Evolutionary conservation across 2,329 filamentous ascomycete genomes (phyloP).

Genomic region (Microascus cirrosus): DNA sequence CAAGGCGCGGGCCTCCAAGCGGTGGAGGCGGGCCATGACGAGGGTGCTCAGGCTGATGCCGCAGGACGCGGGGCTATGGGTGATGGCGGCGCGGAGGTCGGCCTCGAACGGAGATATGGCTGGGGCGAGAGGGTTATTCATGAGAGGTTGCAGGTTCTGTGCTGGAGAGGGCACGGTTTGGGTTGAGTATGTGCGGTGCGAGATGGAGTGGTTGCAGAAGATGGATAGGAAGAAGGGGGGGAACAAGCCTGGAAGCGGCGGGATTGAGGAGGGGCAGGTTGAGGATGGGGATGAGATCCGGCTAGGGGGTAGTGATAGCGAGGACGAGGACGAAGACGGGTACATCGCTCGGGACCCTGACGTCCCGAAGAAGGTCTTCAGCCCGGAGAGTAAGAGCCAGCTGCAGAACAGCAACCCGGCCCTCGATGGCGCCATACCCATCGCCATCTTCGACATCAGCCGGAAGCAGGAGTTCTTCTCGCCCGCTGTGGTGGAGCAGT

Average conservation of each 20-base stretch:
- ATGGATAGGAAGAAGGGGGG: constrained; percentile 61
- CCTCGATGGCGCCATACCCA: constrained; percentile 83
- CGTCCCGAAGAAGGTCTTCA: constrained; percentile 32
- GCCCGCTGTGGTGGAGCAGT: constrained; percentile 54
- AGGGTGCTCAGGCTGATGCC: constrained; percentile 77
- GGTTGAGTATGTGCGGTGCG: constrained; percentile 81
- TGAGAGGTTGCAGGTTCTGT: constrained; percentile 81
- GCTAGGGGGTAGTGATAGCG: constrained; percentile 28
- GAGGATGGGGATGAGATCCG: constrained; percentile 37
- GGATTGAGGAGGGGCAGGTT: constrained; percentile 32
- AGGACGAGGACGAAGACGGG: constrained; percentile 28
- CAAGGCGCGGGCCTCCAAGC: constrained; percentile 53
- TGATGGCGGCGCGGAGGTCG: constrained; percentile 68
- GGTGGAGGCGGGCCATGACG: constrained; percentile 53
- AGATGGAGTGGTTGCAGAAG: constrained; percentile 84
- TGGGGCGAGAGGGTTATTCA: constrained; percentile 75
- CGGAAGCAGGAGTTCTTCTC: constrained; percentile 66
- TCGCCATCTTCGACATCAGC: constrained; percentile 82
- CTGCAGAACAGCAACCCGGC: constrained; percentile 72
- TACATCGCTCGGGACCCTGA: constrained; percentile 32
- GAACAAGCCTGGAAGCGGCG: constrained; percentile 28
- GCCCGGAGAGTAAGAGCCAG: constrained; percentile 31
- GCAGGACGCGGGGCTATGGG: constrained; percentile 72
- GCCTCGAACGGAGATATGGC: constrained; percentile 80
- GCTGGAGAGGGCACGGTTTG: constrained; percentile 63